These are phyloP conservation scores for Monilinia fructicola DNA, from an alignment of 2,329 filamentous ascomycete species.

Conservation along the genomic window DNA sequence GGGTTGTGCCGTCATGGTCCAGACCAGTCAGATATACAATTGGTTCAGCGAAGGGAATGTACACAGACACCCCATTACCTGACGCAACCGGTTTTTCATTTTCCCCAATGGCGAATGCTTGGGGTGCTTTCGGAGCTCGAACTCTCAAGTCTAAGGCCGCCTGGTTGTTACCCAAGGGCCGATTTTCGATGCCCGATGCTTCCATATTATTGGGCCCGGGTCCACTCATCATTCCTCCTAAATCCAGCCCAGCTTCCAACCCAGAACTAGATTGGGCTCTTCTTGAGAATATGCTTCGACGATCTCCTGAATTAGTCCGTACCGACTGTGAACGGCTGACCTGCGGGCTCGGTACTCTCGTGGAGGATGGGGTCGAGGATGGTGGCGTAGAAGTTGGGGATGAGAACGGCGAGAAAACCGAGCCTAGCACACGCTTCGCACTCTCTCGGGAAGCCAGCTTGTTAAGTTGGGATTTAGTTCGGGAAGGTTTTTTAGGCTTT, in stretches of 20 bases:
- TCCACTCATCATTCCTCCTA: constrained; percentile 28
- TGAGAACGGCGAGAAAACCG: constrained; percentile 37
- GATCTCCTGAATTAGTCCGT: constrained; percentile 30
- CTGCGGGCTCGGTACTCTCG: constrained; percentile 33
- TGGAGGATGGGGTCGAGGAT: constrained; percentile 24
- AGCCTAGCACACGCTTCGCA: constrained; percentile 41
- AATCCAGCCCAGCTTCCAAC: constrained; percentile 20
- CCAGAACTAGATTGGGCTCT: constrained; percentile 26
- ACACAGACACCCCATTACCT: constrained; percentile 72
- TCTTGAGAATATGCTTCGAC: constrained; percentile 32
- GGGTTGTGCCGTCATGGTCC: constrained; percentile 51
- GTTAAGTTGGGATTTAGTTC: constrained; percentile 41
- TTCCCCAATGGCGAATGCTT: constrained; percentile 41
- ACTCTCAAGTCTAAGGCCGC: constrained; percentile 14
- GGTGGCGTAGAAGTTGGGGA: constrained; percentile 24
- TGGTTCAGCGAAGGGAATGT: constrained; percentile 75
- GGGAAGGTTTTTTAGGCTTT: constrained; percentile 38
- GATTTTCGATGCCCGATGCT: constrained; percentile 3
- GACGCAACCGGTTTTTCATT: constrained; percentile 67
- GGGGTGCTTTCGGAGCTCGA: constrained; percentile 4
- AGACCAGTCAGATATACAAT: constrained; percentile 78
- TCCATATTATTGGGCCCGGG: constrained; percentile 26
- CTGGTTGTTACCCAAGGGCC: constrained; percentile 7
- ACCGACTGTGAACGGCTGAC: constrained; percentile 29
- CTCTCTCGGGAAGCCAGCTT: constrained; percentile 49